Evolutionary conservation across 495 filamentous ascomycete genomes (phyloP).

Genomic region (Antarctomyces pellizariae): DNA sequence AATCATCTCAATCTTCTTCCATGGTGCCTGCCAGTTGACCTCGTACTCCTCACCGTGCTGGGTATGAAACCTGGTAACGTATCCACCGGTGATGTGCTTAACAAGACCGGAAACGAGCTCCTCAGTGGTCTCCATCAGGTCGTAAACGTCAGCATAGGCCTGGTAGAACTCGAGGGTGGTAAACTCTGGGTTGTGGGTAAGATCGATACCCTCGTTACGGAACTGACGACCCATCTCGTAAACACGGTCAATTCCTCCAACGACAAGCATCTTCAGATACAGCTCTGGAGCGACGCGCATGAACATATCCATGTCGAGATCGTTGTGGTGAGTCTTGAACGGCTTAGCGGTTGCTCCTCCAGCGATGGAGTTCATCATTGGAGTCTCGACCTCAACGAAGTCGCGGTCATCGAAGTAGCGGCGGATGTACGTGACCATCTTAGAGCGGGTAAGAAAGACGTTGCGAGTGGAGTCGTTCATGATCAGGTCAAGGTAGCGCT

Average conservation of each 20-base stretch:
- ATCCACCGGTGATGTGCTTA: slow-evolving; percentile 66
- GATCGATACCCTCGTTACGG: slow-evolving; percentile 86
- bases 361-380: slow-evolving; percentile 90
- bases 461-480: slow-evolving; percentile 74
- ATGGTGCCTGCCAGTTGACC: slow-evolving; percentile 90
- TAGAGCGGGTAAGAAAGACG: slow-evolving; percentile 59
- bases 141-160: slow-evolving; percentile 83
- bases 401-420: slow-evolving; percentile 64
- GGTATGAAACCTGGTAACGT: slow-evolving; percentile 59
- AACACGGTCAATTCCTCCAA: slow-evolving; percentile 77
- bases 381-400: slow-evolving; percentile 91
- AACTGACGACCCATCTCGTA: slow-evolving; percentile 87
- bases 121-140: slow-evolving; percentile 83
- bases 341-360: slow-evolving; percentile 93
- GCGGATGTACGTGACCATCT: slow-evolving; percentile 68
- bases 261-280: slow-evolving; percentile 87
- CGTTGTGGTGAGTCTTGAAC: slow-evolving; percentile 88
- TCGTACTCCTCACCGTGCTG: slow-evolving; percentile 63
- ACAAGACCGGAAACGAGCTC: slow-evolving; percentile 85
- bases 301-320: slow-evolving; percentile 76
- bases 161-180: slow-evolving; percentile 94
- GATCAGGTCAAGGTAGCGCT: slow-evolving; percentile 85
- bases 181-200: slow-evolving; percentile 98
- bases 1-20: slow-evolving; percentile 93
- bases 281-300: slow-evolving; percentile 89